A percentile compares a stretch with the other conserved stretches of the same genome.
Evolutionary conservation across 352 stramenopile species (phyloP).

Genomic region (Globisporangium echinulatum): DNA sequence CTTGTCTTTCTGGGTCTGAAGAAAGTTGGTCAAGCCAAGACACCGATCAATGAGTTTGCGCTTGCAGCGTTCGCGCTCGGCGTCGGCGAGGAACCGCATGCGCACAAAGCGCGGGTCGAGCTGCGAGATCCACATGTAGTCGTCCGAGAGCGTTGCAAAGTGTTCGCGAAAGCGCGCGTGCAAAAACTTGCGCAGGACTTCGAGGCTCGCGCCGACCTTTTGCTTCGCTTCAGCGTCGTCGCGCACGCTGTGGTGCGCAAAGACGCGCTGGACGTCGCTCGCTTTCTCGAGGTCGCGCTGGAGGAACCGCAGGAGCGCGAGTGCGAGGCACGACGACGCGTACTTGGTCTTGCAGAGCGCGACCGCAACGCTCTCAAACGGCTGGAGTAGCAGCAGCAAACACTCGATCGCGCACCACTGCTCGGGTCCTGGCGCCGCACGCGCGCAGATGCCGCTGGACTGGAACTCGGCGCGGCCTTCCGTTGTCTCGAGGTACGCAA

Average conservation of each 20-base stretch:
- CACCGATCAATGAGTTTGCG: slow-evolving; percentile 30
- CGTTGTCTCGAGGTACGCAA: slow-evolving; percentile 32
- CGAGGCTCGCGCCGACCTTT: slow-evolving; percentile 24
- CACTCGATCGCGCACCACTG: slow-evolving; percentile 41
- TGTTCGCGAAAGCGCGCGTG: slow-evolving; percentile 29
- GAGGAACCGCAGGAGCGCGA: slow-evolving; percentile 36
- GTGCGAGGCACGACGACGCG: slow-evolving; percentile 26
- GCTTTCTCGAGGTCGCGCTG: slow-evolving; percentile 41
- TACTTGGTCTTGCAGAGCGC: slow-evolving; percentile 42
- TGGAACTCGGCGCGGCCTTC: slow-evolving; percentile 33
- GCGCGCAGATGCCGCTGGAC: slow-evolving; percentile 13
- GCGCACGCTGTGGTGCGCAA: slow-evolving; percentile 10
- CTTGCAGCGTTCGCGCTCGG: slow-evolving; percentile 37
- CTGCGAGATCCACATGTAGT: slow-evolving; percentile 45
- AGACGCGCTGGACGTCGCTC: slow-evolving; percentile 37
- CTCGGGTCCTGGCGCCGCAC: slow-evolving; percentile 19
- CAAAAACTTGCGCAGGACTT: slow-evolving; percentile 27
- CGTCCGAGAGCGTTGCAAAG: slow-evolving; percentile 28
- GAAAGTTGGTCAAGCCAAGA: slow-evolving; percentile 30
- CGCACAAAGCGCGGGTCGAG: slow-evolving; percentile 40
- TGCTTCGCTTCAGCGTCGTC: slow-evolving; percentile 13
- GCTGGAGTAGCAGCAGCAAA: slow-evolving; percentile 30
- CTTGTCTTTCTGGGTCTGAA: slow-evolving; percentile 31
- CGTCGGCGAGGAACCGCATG: slow-evolving; percentile 41
- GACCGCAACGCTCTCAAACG: slow-evolving; percentile 39